These are phyloP conservation scores for Amaranthus tricolor DNA, from an alignment of 179 eudicot species.

Conservation along the genomic window DNA sequence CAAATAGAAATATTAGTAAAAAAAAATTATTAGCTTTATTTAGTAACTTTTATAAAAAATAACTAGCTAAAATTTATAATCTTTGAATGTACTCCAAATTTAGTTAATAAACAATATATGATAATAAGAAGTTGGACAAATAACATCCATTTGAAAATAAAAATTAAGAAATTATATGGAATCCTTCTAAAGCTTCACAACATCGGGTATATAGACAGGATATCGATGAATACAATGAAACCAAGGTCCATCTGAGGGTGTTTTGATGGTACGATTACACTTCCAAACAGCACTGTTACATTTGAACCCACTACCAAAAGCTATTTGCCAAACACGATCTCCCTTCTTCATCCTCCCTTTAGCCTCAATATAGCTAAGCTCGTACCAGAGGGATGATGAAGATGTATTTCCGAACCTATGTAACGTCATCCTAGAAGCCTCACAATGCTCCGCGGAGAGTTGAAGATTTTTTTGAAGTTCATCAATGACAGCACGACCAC, in stretches of 20 bases:
- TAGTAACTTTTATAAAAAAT: too few relatives aligned
- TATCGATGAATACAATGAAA: background rate
- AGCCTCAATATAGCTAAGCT: slow-evolving; percentile 8
- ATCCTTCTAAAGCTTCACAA: background rate
- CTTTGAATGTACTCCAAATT: too few relatives aligned
- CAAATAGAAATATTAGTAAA: too few relatives aligned
- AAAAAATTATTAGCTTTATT: too few relatives aligned
- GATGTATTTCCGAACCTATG: slow-evolving; percentile 17
- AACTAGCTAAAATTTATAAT: too few relatives aligned
- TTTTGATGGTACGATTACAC: background rate
- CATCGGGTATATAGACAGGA: background rate
- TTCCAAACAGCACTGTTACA: slow-evolving; percentile 7
- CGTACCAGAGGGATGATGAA: slow-evolving; percentile 11
- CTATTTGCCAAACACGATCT: slow-evolving; percentile 7
- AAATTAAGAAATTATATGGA: too few relatives aligned
- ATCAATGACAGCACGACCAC: slow-evolving; percentile 4
- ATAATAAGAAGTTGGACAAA: too few relatives aligned
- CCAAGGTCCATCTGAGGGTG: slow-evolving; percentile 10
- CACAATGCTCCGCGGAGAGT: background rate
- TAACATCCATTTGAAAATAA: too few relatives aligned
- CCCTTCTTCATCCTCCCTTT: slow-evolving; percentile 8
- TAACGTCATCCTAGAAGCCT: slow-evolving; percentile 9
- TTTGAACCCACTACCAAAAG: slow-evolving; percentile 16
- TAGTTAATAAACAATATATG: too few relatives aligned
- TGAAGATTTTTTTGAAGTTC: background rate